Percentiles rank a stretch among this genome's conserved stretches.
These are phyloP conservation scores for Mycothermus thermophilus DNA, from an alignment of 495 filamentous ascomycete genomes.

Conservation along the genomic window DNA sequence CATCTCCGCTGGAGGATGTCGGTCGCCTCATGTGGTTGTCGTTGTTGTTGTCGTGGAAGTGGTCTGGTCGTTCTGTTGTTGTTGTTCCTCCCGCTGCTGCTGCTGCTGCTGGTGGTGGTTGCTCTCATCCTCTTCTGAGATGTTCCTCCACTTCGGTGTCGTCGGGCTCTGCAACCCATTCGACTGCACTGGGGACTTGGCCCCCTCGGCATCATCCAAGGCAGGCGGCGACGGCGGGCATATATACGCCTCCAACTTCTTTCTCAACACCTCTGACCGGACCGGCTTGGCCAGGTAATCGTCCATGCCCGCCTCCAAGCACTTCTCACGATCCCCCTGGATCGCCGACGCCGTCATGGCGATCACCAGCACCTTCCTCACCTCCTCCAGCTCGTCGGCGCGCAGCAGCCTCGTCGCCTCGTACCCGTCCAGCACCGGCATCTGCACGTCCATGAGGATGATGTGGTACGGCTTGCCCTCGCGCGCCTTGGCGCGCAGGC, in stretches of 20 bases:
- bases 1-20: too few relatives aligned
- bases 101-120: too few relatives aligned
- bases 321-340: constrained; percentile 82
- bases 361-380: constrained; percentile 69
- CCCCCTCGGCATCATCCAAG: too few relatives aligned
- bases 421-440: constrained; percentile 90
- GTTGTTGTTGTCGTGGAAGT: too few relatives aligned
- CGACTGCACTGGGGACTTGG: too few relatives aligned
- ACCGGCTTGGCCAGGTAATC: constrained; percentile 92
- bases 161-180: too few relatives aligned
- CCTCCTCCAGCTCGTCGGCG: constrained; percentile 54
- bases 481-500: constrained; percentile 52
- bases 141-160: too few relatives aligned
- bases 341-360: constrained; percentile 92
- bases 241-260: constrained; percentile 59
- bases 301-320: constrained; percentile 86
- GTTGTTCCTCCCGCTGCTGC: too few relatives aligned
- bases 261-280: constrained; percentile 54
- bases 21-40: too few relatives aligned
- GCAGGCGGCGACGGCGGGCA: too few relatives aligned
- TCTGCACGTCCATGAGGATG: constrained; percentile 90
- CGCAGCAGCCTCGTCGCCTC: constrained; percentile 74
- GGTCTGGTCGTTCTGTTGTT: too few relatives aligned
- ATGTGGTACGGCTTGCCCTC: constrained; percentile 63
- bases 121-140: too few relatives aligned